Conservation (phyloP, 1,139 yeast genomes). For the Pneumocystis jirovecii region DNA sequence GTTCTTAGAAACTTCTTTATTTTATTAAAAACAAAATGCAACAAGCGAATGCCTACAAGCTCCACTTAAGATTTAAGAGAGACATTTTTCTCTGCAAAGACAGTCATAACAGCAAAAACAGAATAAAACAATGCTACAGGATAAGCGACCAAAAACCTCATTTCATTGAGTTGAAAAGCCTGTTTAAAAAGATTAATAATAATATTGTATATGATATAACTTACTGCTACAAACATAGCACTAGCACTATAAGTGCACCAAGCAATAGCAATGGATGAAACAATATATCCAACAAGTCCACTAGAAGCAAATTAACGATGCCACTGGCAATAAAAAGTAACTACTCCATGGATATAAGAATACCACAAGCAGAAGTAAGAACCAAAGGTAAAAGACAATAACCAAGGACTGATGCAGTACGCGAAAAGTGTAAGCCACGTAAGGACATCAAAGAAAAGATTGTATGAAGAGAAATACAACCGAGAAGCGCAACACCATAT, state of each 20-base stretch:
- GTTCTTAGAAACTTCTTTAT: neutral
- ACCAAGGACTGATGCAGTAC: constrained; percentile 85
- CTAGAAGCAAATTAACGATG: constrained; percentile 8
- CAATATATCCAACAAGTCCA: constrained; percentile 55
- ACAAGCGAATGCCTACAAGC: neutral
- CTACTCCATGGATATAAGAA: constrained; percentile 46
- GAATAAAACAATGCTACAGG: constrained; percentile 86
- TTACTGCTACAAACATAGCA: constrained; percentile 75
- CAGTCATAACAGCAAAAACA: constrained; percentile 91
- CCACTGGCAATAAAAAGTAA: constrained; percentile 1
- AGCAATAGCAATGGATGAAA: constrained; percentile 55
- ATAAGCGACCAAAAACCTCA: constrained; percentile 81
- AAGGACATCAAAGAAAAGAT: constrained; percentile 75
- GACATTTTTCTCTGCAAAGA: constrained; percentile 31
- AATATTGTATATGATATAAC: neutral
- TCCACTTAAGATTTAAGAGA: neutral
- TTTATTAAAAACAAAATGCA: neutral
- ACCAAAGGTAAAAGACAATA: constrained; percentile 87
- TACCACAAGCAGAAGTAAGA: constrained; percentile 59
- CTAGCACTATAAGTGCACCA: constrained; percentile 96
- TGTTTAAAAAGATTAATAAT: neutral
- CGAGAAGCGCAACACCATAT: constrained; percentile 89
- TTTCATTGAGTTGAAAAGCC: constrained; percentile 56
- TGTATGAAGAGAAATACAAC: constrained; percentile 70
- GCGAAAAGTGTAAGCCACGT: constrained; percentile 41